phyloP scores from a whole-genome alignment of 176 grass and related monocot species.

The Phyllostachys edulis region DNA sequence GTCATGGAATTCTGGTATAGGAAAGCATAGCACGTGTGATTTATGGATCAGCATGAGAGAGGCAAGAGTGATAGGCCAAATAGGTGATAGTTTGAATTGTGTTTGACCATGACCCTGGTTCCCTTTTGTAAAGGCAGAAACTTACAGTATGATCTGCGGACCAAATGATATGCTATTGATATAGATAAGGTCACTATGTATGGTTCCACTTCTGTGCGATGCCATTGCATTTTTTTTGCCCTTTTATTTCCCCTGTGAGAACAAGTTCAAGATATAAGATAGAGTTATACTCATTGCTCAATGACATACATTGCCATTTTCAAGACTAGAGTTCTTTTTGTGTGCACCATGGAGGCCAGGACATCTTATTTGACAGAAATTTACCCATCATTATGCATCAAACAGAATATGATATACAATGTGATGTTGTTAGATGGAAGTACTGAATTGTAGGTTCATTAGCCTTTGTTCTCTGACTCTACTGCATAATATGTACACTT shows the following conservation, averaged over 20 bases:
- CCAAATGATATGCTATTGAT: background rate
- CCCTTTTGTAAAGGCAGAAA: background rate
- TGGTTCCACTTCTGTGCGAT: background rate
- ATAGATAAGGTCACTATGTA: background rate
- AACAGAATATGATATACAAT: background rate
- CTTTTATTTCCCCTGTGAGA: background rate
- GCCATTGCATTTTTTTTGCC: background rate
- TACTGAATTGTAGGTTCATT: background rate
- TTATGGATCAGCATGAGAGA: slow-evolving; percentile 7
- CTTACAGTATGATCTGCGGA: background rate
- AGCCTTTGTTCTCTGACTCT: background rate
- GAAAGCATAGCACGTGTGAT: background rate
- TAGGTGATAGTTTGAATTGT: background rate
- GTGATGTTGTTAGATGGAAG: background rate
- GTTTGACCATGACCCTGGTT: background rate
- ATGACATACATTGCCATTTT: background rate
- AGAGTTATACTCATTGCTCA: background rate
- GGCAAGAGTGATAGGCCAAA: background rate
- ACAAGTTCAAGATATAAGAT: background rate
- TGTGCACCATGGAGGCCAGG: background rate
- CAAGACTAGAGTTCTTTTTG: background rate
- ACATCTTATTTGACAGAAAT: background rate
- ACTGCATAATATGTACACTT: background rate
- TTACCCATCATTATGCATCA: background rate
- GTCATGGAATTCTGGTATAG: background rate